Conservation (phyloP, 768 basidiomycete genomes). For the Cyclocybe cylindracea region DNA sequence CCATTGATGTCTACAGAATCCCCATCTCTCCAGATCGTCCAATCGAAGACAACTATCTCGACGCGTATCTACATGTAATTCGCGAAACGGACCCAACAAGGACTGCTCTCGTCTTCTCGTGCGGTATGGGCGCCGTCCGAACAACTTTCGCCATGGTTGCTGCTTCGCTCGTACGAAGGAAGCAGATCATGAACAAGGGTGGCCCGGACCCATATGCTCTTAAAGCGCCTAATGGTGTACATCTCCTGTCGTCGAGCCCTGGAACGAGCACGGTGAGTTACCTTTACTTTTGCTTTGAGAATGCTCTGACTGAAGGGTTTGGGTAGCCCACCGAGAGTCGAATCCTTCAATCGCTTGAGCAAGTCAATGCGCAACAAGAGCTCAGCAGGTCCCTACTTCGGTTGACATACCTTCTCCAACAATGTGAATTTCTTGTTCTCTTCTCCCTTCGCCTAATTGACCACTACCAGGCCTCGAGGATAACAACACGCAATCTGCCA, state of each 20-base stretch:
- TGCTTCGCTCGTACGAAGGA: constrained; percentile 81
- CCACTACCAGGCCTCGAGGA: constrained; percentile 56
- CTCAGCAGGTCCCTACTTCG: constrained; percentile 71
- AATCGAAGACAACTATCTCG: constrained; percentile 96
- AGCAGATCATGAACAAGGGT: constrained; percentile 66
- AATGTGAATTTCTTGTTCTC: constrained; percentile 45
- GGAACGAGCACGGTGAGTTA: constrained; percentile 49
- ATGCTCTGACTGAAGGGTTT: neutral
- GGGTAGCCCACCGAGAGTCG: constrained; percentile 54
- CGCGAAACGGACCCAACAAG: constrained; percentile 74
- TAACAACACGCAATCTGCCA: constrained; percentile 73
- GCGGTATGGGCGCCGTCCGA: constrained; percentile 95
- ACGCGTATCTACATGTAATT: constrained; percentile 87
- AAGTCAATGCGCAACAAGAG: constrained; percentile 80
- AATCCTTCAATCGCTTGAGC: constrained; percentile 66
- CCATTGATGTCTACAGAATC: constrained; percentile 50
- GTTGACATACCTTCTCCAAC: constrained; percentile 82
- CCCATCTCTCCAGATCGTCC: constrained; percentile 94
- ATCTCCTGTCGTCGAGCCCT: constrained; percentile 28
- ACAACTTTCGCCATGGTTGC: constrained; percentile 99
- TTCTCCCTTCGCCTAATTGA: neutral
- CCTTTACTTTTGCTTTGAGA: neutral
- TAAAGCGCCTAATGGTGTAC: constrained; percentile 27
- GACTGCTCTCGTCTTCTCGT: constrained; percentile 90
- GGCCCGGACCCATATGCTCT: constrained; percentile 76